Evolutionary conservation across 2,329 filamentous ascomycete species (phyloP), one percentile per base, ranked within the genome.

Genomic region (Zymoseptoria tritici): DNA sequence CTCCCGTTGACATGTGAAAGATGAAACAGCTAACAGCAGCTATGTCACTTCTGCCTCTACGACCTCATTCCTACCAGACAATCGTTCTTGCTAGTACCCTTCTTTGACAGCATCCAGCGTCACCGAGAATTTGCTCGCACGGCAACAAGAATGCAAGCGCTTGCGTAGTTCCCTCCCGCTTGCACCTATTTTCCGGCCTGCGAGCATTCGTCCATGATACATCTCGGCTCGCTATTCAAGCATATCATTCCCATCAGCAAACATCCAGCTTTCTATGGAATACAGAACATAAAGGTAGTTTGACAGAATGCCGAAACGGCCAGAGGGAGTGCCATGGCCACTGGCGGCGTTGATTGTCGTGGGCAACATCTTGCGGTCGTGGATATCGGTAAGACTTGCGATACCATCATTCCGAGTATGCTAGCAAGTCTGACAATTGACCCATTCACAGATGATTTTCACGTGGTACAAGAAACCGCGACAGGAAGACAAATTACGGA

Each of bases 401-500:
- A 21, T 3, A 13, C 11, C 16, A 11, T n/a, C 22, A 31, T 11
- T 21, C 9, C 19, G 20, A 16, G 24, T 16, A 26, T 16, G 6
- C 26, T 8, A 3, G 42, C 13, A 9, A 21, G n/a, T 19, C 9
- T 22, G n/a, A 19, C 21, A n/a, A 20, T 54, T 59, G 49, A 59
- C 20, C 7, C 4, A 1, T 4, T 9, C 24, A 9, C 26, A 61
- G 59, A 55, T 31, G 6, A 13, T 56, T 2, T 56, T 42, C 16
- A 60, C 20, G 5, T 54, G 59, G 13, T 31, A 55, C 20, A 53
- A 52, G 5, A 57, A 53, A 9, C 59, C 57, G 22, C 24, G 59
- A 2, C 55, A 56, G 26, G 62, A 63, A 24, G 42, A 59, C 50
- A 52, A 49, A 49, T 36, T 67, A 20, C 59, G 58, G 19, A 57